Conservation (phyloP, 2,329 filamentous ascomycete genomes). For the Aspergillus terreus region DNA sequence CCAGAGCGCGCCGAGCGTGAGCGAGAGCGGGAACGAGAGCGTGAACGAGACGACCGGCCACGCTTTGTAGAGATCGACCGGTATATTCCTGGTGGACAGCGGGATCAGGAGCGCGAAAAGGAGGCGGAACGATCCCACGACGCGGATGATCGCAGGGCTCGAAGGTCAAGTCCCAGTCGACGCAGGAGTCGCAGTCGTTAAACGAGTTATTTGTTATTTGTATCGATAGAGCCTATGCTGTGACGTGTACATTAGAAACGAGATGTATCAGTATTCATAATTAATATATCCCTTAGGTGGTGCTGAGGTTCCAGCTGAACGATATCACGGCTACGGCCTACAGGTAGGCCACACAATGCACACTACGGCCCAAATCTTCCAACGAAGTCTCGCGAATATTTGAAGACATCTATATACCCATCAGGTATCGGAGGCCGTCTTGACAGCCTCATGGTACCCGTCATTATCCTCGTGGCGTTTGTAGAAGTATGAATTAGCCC, state of each 20-base stretch:
- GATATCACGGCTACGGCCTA: no score
- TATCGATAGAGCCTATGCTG: not conserved
- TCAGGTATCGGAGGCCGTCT: not conserved
- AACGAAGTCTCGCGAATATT: no score
- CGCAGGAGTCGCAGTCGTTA: slow-evolving; percentile 24
- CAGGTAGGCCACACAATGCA: no score
- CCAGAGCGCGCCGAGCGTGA: slow-evolving; percentile 34
- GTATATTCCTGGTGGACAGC: slow-evolving; percentile 40
- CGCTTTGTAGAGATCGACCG: slow-evolving; percentile 41
- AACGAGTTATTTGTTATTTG: not conserved
- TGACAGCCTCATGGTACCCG: slow-evolving; percentile 60
- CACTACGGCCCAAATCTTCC: not conserved
- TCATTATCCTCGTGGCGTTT: slow-evolving; percentile 87
- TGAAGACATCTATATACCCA: not conserved
- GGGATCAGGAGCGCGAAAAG: slow-evolving; percentile 17
- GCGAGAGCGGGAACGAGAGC: slow-evolving; percentile 17
- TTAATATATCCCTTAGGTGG: not conserved
- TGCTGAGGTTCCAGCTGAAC: no score
- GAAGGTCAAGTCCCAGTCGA: slow-evolving; percentile 17
- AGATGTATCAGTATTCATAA: not conserved
- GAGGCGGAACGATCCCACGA: slow-evolving; percentile 16
- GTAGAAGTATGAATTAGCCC: slow-evolving; percentile 57
- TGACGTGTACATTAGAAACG: slow-evolving; percentile 3
- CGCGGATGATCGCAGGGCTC: slow-evolving; percentile 18
- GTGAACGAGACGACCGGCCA: slow-evolving; percentile 21